Conservation (phyloP, 495 filamentous ascomycete genomes). For the Xylaria grammica region DNA sequence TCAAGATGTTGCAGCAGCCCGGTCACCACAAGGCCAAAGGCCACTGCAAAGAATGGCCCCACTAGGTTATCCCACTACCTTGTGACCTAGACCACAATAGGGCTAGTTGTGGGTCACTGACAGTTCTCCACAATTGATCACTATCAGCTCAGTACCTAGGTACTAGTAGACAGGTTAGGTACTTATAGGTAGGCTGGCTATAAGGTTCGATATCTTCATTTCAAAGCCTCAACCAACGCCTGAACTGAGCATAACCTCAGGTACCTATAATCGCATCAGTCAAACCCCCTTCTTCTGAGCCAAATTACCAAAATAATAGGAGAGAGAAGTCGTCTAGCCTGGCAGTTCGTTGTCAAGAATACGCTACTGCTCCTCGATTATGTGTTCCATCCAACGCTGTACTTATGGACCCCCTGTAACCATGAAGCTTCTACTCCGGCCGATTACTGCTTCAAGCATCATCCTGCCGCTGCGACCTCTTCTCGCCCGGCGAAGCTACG, state of each 20-base stretch:
- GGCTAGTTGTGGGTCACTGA: conserved; percentile 3
- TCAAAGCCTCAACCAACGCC: background rate
- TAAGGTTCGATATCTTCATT: too few relatives aligned
- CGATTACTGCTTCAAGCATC: conserved; percentile 25
- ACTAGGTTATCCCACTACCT: conserved; percentile 11
- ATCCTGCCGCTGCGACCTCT: conserved; percentile 28
- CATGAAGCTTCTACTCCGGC: conserved; percentile 38
- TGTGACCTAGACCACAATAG: conserved; percentile 17
- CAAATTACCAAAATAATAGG: background rate
- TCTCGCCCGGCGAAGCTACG: conserved; percentile 35
- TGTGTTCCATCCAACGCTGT: background rate
- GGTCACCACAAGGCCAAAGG: conserved; percentile 29
- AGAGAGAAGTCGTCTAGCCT: background rate
- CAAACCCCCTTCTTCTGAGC: background rate
- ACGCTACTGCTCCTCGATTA: background rate
- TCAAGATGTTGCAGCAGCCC: conserved; percentile 23
- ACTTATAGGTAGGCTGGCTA: too few relatives aligned
- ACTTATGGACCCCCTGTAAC: conserved; percentile 29
- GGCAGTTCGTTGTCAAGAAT: background rate
- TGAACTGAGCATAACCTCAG: background rate
- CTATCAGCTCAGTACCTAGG: conserved; percentile 2
- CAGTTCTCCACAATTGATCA: conserved; percentile 11
- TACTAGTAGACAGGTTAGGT: too few relatives aligned
- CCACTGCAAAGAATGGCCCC: conserved; percentile 27
- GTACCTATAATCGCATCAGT: too few relatives aligned